Percentiles rank a stretch among this genome's conserved stretches.
These are phyloP conservation scores for Pichia sp. DNA, from an alignment of 1,139 yeast genomes.

Conservation along the genomic window DNA sequence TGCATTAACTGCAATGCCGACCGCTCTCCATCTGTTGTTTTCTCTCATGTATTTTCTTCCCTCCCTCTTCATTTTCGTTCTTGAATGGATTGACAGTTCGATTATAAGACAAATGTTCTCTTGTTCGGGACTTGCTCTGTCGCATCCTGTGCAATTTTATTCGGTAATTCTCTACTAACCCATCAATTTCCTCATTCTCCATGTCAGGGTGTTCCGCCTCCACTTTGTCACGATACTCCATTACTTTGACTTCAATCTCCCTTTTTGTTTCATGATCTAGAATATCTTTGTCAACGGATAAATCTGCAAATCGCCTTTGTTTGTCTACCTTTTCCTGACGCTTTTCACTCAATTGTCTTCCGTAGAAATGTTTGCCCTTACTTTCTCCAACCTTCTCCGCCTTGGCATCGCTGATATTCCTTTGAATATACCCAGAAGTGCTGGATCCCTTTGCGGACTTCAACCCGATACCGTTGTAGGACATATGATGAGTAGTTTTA, in stretches of 20 bases:
- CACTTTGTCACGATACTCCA: conserved; percentile 50
- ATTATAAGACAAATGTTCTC: neutral
- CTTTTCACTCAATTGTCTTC: conserved; percentile 30
- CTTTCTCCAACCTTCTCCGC: conserved; percentile 27
- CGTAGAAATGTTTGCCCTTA: conserved; percentile 35
- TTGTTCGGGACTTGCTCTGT: neutral
- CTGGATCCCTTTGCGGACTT: conserved; percentile 67
- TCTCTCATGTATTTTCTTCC: neutral
- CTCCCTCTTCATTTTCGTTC: neutral
- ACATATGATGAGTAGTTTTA: too few species aligned
- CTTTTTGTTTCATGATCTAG: conserved; percentile 47
- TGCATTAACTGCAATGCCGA: too few species aligned
- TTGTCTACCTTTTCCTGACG: conserved; percentile 26
- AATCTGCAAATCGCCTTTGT: conserved; percentile 23
- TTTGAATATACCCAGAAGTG: conserved; percentile 66
- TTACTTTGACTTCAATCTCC: conserved; percentile 49
- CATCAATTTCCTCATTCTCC: conserved; percentile 25
- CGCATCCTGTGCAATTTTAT: conserved; percentile 3
- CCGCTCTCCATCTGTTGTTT: too few species aligned
- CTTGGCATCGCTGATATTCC: conserved; percentile 38
- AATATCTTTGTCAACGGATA: conserved; percentile 37
- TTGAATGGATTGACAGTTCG: neutral
- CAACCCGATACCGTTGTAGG: conserved; percentile 66
- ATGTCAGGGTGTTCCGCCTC: conserved; percentile 41
- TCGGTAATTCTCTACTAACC: conserved; percentile 19